Conservation (phyloP, 2,329 filamentous ascomycete species). For the Neodidymelliopsis sp. region DNA sequence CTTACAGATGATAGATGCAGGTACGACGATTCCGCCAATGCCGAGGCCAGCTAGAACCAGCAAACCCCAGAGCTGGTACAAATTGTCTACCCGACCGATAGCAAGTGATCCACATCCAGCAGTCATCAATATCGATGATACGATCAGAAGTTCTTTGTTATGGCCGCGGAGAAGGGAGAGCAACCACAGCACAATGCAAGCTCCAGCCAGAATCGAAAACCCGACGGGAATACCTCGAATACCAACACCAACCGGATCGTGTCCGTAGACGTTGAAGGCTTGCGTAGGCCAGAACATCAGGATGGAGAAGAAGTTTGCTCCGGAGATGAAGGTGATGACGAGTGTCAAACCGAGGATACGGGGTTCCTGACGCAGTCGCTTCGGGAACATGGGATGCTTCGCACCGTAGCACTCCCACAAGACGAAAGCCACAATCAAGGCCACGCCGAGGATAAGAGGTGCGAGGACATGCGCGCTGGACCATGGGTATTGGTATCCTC, state of each 20-base stretch:
- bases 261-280: conserved; percentile 48
- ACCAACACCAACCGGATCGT: conserved; percentile 70
- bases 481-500: conserved; percentile 62
- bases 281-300: conserved; percentile 46
- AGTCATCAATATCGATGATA: conserved; percentile 70
- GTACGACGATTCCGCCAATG: conserved; percentile 72
- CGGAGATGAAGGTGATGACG: conserved; percentile 44
- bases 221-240: conserved; percentile 70
- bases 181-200: conserved; percentile 65
- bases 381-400: conserved; percentile 54
- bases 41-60: conserved; percentile 68
- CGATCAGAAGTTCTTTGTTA: conserved; percentile 67
- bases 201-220: conserved; percentile 69
- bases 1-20: conserved; percentile 66
- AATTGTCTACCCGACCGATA: conserved; percentile 60
- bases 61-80: conserved; percentile 63
- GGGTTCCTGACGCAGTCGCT: conserved; percentile 34
- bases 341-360: conserved; percentile 39
- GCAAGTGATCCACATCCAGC: conserved; percentile 67
- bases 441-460: conserved; percentile 60
- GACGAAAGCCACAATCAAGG: conserved; percentile 56
- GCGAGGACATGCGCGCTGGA: conserved; percentile 61
- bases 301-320: conserved; percentile 43
- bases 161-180: conserved; percentile 65
- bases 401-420: conserved; percentile 54